Base-by-base conservation (phyloP, 805 yeast genomes). In the Huiozyma sinensis region DNA sequence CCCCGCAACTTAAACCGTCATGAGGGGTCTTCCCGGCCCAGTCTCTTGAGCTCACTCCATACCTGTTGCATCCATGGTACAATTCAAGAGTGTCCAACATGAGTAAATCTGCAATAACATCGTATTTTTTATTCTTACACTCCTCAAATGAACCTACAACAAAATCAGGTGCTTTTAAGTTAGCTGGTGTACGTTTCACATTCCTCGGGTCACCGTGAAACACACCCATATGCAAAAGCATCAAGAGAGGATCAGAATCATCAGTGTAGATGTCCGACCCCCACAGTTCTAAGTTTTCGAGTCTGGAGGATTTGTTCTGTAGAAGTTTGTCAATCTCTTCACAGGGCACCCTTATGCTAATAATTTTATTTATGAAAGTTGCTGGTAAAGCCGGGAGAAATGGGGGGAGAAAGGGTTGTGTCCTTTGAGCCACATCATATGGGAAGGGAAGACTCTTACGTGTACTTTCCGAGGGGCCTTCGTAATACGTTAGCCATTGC, bases 241-340 rank as follows among this genome's bases (percentile, higher is more conserved):
- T 82, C 5, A 84, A 70, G 33, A 90, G 70, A 2, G 89, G 66
- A 60, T 90, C 95, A 1, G 95, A 83, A 61, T 90, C 98, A 62
- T 92, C 97, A 0, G 97, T 85, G 62, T 90, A 92, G 0, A 92
- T 69, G 38, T 89, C 95, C 1, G 89, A 75, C 2, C 98, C 98
- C 97, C 97, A 90, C 1, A 88, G 50, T 39, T 74, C 72, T 41
- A 77, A 66, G 30, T 81, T 75, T 33, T 52, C 55, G 10, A 66
- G 68, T 41, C 76, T 69, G 30, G 66, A 68, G 9, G 43, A 35
- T 1, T 40, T 33, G 17, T 35, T 7, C 35, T 38, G 67, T 47
- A 43, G 60, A 58, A n/a, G 44, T 10, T 47, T 39, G 10, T 28
- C 32, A 6, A 60, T 45, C 36, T 58, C 57, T 36, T 55, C 58